Conservation (phyloP, 2,329 filamentous ascomycete species). For the Ophiostoma triangulosporum region DNA sequence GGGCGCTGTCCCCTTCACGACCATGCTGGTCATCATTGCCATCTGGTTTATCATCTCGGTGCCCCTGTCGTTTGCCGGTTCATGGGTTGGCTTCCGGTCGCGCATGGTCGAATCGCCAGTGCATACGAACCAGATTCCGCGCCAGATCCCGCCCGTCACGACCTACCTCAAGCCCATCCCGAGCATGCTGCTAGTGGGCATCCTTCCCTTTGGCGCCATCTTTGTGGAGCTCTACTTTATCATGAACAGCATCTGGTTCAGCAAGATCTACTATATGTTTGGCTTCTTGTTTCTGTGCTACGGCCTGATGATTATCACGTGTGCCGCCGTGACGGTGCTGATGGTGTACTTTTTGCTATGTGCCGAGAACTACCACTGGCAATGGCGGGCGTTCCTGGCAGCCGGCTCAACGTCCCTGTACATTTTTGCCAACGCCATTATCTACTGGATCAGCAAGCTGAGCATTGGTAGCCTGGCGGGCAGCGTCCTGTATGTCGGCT, state of each 20-base stretch:
- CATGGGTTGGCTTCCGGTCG: constrained; percentile 83
- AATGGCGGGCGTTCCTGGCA: constrained; percentile 88
- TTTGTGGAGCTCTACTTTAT: constrained; percentile 99
- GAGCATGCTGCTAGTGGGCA: constrained; percentile 81
- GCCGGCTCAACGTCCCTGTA: constrained; percentile 84
- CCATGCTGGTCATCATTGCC: constrained; percentile 82
- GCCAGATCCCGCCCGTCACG: constrained; percentile 71
- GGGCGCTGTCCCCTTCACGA: constrained; percentile 88
- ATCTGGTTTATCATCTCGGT: constrained; percentile 98
- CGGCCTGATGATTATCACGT: constrained; percentile 91
- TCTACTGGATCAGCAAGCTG: constrained; percentile 83
- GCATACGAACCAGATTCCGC: constrained; percentile 92
- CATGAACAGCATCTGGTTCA: constrained; percentile 98
- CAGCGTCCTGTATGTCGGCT: constrained; percentile 84
- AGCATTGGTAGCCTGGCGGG: constrained; percentile 75
- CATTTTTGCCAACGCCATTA: constrained; percentile 79
- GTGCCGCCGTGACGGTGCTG: constrained; percentile 79
- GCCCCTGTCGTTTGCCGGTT: constrained; percentile 77
- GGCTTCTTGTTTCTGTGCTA: constrained; percentile 98
- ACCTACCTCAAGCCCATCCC: constrained; percentile 79
- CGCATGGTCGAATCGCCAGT: constrained; percentile 62
- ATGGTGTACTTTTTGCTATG: constrained; percentile 96
- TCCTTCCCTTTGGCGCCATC: constrained; percentile 90
- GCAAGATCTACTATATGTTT: constrained; percentile 99
- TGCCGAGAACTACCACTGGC: constrained; percentile 97